Percentiles rank a stretch among this genome's conserved stretches.
These are phyloP conservation scores for Pichia scutulata DNA, from an alignment of 805 yeast species.

Conservation along the genomic window DNA sequence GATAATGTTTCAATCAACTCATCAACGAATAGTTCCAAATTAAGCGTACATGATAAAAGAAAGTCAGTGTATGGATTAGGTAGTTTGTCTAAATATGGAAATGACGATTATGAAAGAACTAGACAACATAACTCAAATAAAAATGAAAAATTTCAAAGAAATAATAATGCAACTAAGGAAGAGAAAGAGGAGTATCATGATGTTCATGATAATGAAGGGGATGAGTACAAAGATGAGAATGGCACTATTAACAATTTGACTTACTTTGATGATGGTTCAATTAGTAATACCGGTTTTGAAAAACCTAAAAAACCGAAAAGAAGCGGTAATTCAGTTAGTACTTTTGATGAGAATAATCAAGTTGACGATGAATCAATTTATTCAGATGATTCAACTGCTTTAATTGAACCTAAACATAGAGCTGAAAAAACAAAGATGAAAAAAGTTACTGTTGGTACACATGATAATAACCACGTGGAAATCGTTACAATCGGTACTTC, in stretches of 20 bases:
- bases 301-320: not conserved
- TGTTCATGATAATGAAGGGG: not conserved
- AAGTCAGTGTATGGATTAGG: not conserved
- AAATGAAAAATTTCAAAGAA: not conserved
- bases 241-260: not conserved
- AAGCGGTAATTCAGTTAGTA: not conserved
- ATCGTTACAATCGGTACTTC: not conserved
- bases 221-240: too few relatives aligned
- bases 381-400: not conserved
- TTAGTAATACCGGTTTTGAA: not conserved
- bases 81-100: not conserved
- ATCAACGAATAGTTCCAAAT: not conserved
- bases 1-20: not conserved
- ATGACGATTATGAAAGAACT: not conserved
- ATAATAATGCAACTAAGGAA: not conserved
- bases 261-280: not conserved
- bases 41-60: not conserved
- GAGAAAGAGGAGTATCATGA: not conserved
- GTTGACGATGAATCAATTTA: not conserved
- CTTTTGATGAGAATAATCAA: not conserved
- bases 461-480: not conserved
- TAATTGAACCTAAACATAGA: not conserved
- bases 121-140: not conserved
- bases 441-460: not conserved
- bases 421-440: not conserved